phyloP scores from a whole-genome alignment of 148 eudicot species.

The Hydrangea macrophylla region DNA sequence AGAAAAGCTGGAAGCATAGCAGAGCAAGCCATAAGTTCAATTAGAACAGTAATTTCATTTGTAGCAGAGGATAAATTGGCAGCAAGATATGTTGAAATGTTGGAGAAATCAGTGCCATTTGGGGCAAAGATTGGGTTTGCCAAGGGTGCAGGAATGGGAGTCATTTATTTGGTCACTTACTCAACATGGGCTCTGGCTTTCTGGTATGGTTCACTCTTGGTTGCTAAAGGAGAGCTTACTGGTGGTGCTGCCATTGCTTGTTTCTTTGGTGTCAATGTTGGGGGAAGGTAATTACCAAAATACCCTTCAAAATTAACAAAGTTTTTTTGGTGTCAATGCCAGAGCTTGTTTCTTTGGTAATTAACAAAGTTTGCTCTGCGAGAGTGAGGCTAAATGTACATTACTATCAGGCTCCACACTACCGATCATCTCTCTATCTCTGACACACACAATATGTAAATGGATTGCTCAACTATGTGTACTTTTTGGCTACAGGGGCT shows the following conservation, averaged over 20 bases:
- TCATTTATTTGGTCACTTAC: conserved; percentile 49
- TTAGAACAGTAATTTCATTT: conserved; percentile 48
- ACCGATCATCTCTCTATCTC: background rate
- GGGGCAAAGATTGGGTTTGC: conserved; percentile 51
- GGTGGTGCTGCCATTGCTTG: conserved; percentile 55
- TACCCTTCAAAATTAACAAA: too few relatives aligned
- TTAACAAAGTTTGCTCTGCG: too few relatives aligned
- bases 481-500: conserved; percentile 31
- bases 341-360: too few relatives aligned
- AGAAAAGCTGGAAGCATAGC: conserved; percentile 45
- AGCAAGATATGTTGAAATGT: conserved; percentile 26
- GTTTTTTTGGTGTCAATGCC: too few relatives aligned
- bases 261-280: conserved; percentile 52
- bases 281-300: conserved; percentile 40
- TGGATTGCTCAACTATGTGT: too few relatives aligned
- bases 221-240: conserved; percentile 25
- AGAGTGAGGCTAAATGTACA: too few relatives aligned
- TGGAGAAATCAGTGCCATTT: conserved; percentile 26
- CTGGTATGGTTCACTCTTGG: conserved; percentile 52
- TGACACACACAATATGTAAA: conserved; percentile 2
- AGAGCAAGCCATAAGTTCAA: conserved; percentile 49
- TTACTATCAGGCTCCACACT: too few relatives aligned
- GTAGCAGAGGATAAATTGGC: conserved; percentile 44
- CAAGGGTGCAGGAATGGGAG: conserved; percentile 49
- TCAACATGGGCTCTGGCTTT: conserved; percentile 55